Evolutionary conservation across 768 basidiomycete genomes (phyloP), one percentile per base, ranked within the genome.

Genomic region (Mycena vitilis): DNA sequence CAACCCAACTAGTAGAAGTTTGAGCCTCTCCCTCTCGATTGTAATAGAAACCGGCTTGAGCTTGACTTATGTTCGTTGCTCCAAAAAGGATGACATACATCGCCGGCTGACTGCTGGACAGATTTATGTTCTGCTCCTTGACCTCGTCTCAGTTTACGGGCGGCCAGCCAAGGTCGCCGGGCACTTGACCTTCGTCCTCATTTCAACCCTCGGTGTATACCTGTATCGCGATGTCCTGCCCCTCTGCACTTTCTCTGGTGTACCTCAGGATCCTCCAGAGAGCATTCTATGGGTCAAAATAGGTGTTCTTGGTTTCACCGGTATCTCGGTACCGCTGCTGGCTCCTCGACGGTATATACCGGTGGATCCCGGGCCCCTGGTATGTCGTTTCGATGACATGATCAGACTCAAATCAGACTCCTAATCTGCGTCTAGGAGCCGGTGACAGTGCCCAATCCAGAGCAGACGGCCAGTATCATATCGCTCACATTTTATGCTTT

Each of bases 181-280:
- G 40, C 77, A 81, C 63, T 72, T 73, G 34, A 78, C 67, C 48
- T 20, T 74, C 40, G 55, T 82, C 5, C 72, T 82, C 11, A 38
- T 81, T 42, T 81, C 66, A 61, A 78, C 73, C 68, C 79, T 70
- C 80, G 68, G 64, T 0, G 80, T 89, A 2, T 91, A 86, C 74
- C 72, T 78, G 23, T 87, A 87, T 73, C 83, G 89, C 38, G 84
- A 88, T 71, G 58, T 92, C 6, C 89, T 83, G 79, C 90, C 91
- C 12, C 75, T 91, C 7, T 80, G 82, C 18, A 90, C 86, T 5
- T 87, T 78, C 74, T 78, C 79, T 5, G 73, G 82, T 20, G 25
- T 54, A 5, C 87, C 89, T 1, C 67, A 77, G 20, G 90, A 91
- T 71, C 75, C 71, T 5, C 71, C 70, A 0, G 82, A 85, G 66